Conservation (phyloP, 805 yeast genomes). For the Hanseniaspora vineae region DNA sequence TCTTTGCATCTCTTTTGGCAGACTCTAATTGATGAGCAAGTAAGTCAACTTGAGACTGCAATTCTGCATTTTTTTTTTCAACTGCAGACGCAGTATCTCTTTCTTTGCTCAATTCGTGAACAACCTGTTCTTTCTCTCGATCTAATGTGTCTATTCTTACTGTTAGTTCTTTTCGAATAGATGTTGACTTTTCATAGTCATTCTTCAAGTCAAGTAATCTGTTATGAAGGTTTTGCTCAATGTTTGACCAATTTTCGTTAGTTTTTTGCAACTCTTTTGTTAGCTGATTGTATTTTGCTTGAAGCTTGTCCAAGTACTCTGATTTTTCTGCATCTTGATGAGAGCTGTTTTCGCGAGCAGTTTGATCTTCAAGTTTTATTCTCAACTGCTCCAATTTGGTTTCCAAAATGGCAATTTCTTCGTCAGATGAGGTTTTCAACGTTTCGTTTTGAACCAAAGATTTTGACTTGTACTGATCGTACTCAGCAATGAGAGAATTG, state of each 20-base stretch:
- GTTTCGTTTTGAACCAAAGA: constrained; percentile 15
- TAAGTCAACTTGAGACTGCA: background rate
- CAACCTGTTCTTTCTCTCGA: constrained; percentile 1
- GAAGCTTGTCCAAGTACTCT: constrained; percentile 17
- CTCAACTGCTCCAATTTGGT: constrained; percentile 57
- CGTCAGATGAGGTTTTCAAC: constrained; percentile 20
- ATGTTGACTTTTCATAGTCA: constrained; percentile 23
- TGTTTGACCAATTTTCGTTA: constrained; percentile 69
- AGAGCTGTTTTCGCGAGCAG: background rate
- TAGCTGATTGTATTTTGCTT: constrained; percentile 38
- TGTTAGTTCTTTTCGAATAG: constrained; percentile 5
- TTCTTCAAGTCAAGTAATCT: constrained; percentile 33
- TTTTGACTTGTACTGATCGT: constrained; percentile 3
- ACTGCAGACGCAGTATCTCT: background rate
- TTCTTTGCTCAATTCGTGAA: constrained; percentile 1
- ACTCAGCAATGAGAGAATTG: background rate
- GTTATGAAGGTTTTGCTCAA: constrained; percentile 51
- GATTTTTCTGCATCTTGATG: constrained; percentile 3
- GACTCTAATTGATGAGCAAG: background rate
- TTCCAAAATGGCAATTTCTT: constrained; percentile 50
- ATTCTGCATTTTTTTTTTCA: background rate
- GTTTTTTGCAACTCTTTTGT: constrained; percentile 66
- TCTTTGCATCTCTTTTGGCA: background rate
- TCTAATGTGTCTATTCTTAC: background rate
- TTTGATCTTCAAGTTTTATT: constrained; percentile 38